A percentile compares a stretch with the other conserved stretches of the same genome.
Conservation (phyloP, 192 early-diverging fungal genomes). For the Chytriomyces sp. region DNA sequence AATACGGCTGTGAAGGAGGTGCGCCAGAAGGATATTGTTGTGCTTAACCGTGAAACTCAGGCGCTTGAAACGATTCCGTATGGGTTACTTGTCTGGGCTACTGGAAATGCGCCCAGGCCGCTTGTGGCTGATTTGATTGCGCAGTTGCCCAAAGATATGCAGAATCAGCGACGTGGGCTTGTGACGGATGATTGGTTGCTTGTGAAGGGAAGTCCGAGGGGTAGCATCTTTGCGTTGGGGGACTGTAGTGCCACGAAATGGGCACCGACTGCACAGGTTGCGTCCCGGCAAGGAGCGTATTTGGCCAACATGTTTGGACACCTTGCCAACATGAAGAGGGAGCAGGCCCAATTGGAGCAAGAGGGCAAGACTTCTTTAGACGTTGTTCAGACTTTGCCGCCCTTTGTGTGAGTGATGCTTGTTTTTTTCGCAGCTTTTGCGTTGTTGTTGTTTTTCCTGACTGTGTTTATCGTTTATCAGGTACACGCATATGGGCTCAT, state of each 20-base stretch:
- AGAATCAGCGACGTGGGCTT: slow-evolving; percentile 73
- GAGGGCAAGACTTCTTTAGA: background rate
- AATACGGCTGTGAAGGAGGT: slow-evolving; percentile 85
- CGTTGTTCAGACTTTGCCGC: background rate
- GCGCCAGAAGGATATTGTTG: slow-evolving; percentile 70
- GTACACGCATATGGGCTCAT: slow-evolving; percentile 84
- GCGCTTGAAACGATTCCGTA: slow-evolving; percentile 68
- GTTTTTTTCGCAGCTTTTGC: background rate
- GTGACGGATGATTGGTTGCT: slow-evolving; percentile 73
- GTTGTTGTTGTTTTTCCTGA: background rate
- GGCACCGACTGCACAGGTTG: slow-evolving; percentile 85
- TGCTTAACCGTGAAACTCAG: slow-evolving; percentile 63
- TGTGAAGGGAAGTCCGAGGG: slow-evolving; percentile 61
- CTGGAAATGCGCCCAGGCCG: slow-evolving; percentile 77
- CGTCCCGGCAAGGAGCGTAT: slow-evolving; percentile 86
- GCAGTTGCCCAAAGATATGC: slow-evolving; percentile 57
- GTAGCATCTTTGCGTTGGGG: slow-evolving; percentile 72
- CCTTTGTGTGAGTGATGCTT: slow-evolving; percentile 23
- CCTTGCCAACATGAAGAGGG: slow-evolving; percentile 47
- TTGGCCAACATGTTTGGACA: slow-evolving; percentile 75
- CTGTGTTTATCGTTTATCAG: slow-evolving; percentile 61
- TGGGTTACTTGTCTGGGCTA: slow-evolving; percentile 84
- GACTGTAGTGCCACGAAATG: slow-evolving; percentile 74
- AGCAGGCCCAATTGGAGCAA: background rate
- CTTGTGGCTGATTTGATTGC: slow-evolving; percentile 70